Base-by-base conservation (phyloP, 2,329 filamentous ascomycete species). In the Xylariaceae sp. region DNA sequence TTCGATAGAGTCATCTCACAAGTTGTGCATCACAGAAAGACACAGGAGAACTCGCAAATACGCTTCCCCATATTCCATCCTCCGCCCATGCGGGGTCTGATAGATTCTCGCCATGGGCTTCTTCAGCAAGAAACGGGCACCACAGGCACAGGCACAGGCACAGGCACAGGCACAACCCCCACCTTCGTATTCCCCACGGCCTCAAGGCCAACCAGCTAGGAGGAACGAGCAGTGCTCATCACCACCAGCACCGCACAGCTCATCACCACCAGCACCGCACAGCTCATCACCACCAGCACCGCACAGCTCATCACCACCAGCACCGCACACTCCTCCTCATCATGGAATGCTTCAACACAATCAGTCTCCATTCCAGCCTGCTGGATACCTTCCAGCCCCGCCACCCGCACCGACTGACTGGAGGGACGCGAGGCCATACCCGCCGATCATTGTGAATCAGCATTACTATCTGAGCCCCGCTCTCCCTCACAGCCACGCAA, bases 381-480 rank as follows among this genome's bases (percentile, higher is more conserved):
- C 47, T 38, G 47, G 48, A 12, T 50, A 43, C 37, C 34, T 49
- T 28, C 45, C 48, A 11, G 44, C 44, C 17, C 47, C 51, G 9
- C 47, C 50, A 22, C 45, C 50, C 15, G 9, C 24, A 12, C 33
- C 34, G 13, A 43, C 47, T 35, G 53, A 52, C 17, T 59, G 60
- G 33, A 57, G 59, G 22, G 48, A 52, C 22, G 52, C 55, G 29
- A 50, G 44, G 19, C 52, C 47, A 39, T 60, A 57, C 18, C 62
- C 61, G 19, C 68, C 71, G 7, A 67, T 76, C 39, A 64, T 76
- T 19, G 70, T 76, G 37, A 74, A 76, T 45, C 72, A 76, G 44
- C 65, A 76, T 48, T 75, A 76, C 52, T 74, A 77, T 48, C 52
- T 74, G 37, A 48, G 54, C 16, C 51, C 55, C 2, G 47, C 55